A percentile compares a stretch with the other conserved stretches of the same genome.
Conservation (phyloP, 345 rosid species). For the Rhizophora mangle region DNA sequence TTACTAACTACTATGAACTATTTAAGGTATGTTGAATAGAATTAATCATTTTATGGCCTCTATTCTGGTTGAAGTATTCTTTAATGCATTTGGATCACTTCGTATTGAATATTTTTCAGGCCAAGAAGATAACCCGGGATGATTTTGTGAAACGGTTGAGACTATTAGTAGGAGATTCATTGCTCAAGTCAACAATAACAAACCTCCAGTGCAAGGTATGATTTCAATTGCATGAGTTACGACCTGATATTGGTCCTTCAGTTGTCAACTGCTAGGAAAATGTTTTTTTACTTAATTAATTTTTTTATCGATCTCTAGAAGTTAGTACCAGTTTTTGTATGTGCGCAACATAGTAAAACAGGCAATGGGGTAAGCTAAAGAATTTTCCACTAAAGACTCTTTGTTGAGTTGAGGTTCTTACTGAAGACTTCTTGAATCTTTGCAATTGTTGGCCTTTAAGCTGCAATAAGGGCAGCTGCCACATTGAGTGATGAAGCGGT, state of each 20-base stretch:
- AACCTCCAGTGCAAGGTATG: slow-evolving; percentile 67
- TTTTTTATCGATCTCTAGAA: too few relatives aligned
- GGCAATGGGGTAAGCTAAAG: too few relatives aligned
- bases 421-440: too few relatives aligned
- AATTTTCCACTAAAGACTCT: too few relatives aligned
- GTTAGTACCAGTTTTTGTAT: too few relatives aligned
- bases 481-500: too few relatives aligned
- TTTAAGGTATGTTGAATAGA: slow-evolving; percentile 53
- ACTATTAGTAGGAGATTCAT: slow-evolving; percentile 60
- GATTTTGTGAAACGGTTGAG: slow-evolving; percentile 77
- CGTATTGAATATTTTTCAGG: slow-evolving; percentile 32
- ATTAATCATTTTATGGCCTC: neutral
- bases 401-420: too few relatives aligned
- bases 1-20: slow-evolving; percentile 44
- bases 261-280: neutral
- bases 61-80: neutral
- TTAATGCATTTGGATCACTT: neutral
- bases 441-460: too few relatives aligned
- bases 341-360: too few relatives aligned
- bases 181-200: slow-evolving; percentile 67
- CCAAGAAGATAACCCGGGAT: slow-evolving; percentile 51
- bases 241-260: neutral
- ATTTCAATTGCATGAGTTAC: neutral
- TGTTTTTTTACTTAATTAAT: neutral
- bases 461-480: too few relatives aligned